These are phyloP conservation scores for Solanum boliviense DNA, from an alignment of 257 asterid species.

Conservation along the genomic window DNA sequence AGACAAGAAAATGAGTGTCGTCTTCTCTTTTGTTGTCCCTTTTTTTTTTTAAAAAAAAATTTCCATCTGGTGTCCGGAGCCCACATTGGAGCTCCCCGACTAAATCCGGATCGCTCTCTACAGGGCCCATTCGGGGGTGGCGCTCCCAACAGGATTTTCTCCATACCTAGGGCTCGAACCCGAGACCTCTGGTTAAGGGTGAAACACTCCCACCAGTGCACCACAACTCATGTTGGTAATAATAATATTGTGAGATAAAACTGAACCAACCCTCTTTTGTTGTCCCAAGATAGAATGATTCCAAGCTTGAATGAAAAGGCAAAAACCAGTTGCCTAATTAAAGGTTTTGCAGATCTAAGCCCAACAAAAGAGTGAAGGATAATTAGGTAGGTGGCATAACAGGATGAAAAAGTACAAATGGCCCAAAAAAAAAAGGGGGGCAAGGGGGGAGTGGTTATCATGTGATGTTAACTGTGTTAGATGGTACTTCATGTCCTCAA, in stretches of 20 bases:
- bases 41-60: no score
- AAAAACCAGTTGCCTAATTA: not conserved
- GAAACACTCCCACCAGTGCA: no score
- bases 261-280: not conserved
- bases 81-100: no score
- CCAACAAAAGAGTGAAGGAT: not conserved
- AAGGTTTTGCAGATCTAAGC: not conserved
- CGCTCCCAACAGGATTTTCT: no score
- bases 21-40: not conserved
- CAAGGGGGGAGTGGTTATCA: not conserved
- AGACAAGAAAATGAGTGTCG: not conserved
- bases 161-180: no score
- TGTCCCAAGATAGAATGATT: slow-evolving; percentile 14
- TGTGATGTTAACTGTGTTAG: not conserved
- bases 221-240: no score
- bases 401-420: not conserved
- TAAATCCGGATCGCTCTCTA: no score
- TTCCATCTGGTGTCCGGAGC: no score
- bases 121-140: no score
- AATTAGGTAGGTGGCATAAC: not conserved
- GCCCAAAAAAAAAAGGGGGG: not conserved
- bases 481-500: not conserved
- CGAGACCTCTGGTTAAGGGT: no score
- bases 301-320: slow-evolving; percentile 26
- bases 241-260: no score